A percentile compares a stretch with the other conserved stretches of the same genome.
Evolutionary conservation across 2,329 filamentous ascomycete species (phyloP).

Genomic region (Biscogniauxia marginata): DNA sequence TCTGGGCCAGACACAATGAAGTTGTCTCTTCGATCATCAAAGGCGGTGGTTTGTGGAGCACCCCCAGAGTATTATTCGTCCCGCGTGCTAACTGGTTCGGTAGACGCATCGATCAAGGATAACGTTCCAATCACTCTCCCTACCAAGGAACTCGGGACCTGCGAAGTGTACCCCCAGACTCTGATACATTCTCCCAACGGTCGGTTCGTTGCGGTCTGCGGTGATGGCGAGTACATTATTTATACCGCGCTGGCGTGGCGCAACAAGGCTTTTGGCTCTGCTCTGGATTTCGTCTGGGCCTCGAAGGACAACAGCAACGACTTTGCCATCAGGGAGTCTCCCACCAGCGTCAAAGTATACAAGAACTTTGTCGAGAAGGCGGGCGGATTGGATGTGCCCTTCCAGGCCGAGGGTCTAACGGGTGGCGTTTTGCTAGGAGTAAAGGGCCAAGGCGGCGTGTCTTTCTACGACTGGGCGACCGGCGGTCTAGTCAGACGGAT

Average conservation of each 20-base stretch:
- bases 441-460: conserved; percentile 90
- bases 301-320: conserved; percentile 98
- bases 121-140: conserved; percentile 81
- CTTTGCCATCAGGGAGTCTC: conserved; percentile 92
- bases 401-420: conserved; percentile 87
- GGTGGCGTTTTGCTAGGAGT: conserved; percentile 91
- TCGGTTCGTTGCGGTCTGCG: conserved; percentile 76
- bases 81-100: conserved; percentile 29
- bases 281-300: conserved; percentile 94
- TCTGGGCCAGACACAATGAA: conserved; percentile 94
- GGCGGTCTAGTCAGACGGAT: conserved; percentile 89
- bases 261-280: conserved; percentile 96
- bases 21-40: conserved; percentile 95
- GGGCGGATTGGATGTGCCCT: conserved; percentile 88
- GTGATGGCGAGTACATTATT: conserved; percentile 98
- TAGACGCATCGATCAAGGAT: conserved; percentile 80
- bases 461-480: conserved; percentile 94
- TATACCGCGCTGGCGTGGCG: conserved; percentile 95
- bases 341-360: conserved; percentile 94
- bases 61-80: background rate
- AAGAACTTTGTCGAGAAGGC: conserved; percentile 95
- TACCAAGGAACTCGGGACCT: conserved; percentile 92
- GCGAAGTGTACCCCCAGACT: conserved; percentile 94
- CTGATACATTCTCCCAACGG: conserved; percentile 95
- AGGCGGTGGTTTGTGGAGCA: conserved; percentile 60